Evolutionary conservation across 305 asterid genomes (phyloP).

Genomic region (Fraxinus paxiana): DNA sequence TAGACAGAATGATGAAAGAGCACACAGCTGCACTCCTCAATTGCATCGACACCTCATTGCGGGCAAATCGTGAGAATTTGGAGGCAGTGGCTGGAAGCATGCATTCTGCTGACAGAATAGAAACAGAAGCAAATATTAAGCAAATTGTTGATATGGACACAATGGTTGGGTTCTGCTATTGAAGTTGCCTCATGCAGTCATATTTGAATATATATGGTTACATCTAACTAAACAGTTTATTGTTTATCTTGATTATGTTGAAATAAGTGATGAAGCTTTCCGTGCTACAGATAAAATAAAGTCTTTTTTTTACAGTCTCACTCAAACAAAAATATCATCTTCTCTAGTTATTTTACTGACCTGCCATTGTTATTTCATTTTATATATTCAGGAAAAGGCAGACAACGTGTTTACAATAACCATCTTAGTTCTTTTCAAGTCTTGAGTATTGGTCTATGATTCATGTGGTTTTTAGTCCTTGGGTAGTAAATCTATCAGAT

Average conservation of each 20-base stretch:
- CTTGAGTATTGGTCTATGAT: neutral
- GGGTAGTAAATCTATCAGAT: neutral
- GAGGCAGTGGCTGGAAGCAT: constrained; percentile 93
- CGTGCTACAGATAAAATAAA: neutral
- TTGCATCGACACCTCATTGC: constrained; percentile 87
- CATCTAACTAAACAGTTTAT: neutral
- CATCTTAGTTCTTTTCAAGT: neutral
- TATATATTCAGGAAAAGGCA: neutral
- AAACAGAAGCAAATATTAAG: constrained; percentile 67
- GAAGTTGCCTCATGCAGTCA: neutral
- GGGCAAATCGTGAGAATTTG: constrained; percentile 90
- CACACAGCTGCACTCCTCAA: constrained; percentile 92
- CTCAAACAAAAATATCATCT: neutral
- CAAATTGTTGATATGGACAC: constrained; percentile 97
- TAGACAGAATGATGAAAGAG: constrained; percentile 90
- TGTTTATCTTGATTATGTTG: neutral
- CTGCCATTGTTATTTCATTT: neutral
- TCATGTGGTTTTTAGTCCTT: neutral
- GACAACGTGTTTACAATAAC: neutral
- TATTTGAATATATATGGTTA: neutral
- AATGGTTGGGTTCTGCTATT: constrained; percentile 62
- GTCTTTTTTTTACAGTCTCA: neutral
- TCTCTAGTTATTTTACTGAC: neutral
- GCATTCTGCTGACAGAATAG: constrained; percentile 83
- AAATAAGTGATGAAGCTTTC: neutral